phyloP scores from a whole-genome alignment of 129 eudicot genomes.

The Pulicaria dysenterica region DNA sequence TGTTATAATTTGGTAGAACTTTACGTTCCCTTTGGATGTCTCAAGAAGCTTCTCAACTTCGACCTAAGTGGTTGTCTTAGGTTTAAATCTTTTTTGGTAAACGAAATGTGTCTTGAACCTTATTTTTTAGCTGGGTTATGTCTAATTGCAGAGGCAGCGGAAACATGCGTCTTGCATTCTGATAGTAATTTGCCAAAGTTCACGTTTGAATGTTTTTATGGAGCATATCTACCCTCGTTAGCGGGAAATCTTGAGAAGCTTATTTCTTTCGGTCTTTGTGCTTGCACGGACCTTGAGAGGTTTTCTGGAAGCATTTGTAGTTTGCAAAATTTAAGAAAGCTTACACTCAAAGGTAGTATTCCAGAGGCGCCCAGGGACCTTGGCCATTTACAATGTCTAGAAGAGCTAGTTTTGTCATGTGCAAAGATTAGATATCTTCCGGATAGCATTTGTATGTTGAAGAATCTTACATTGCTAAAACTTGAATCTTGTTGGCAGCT shows the following conservation, averaged over 20 bases:
- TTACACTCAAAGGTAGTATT: conserved; percentile 6
- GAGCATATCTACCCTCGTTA: not conserved
- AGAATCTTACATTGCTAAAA: not conserved
- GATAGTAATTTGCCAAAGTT: conserved; percentile 6
- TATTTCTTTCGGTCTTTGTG: conserved; percentile 11
- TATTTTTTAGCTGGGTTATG: not conserved
- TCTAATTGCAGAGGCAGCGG: not conserved
- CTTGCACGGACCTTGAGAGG: conserved; percentile 8
- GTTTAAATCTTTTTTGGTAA: not conserved
- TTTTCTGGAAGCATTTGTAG: conserved; percentile 11
- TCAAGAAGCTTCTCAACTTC: no score
- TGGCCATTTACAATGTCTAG: conserved; percentile 5
- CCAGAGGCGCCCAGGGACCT: conserved; percentile 13
- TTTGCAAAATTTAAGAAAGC: conserved; percentile 16
- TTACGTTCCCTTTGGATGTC: no score
- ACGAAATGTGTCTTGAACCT: not conserved
- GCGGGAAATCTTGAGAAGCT: conserved; percentile 12
- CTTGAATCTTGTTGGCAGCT: conserved; percentile 10
- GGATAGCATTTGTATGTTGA: conserved; percentile 13
- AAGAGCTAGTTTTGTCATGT: not conserved
- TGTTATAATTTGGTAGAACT: no score
- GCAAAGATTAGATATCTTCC: not conserved
- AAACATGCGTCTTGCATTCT: not conserved
- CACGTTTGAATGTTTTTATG: not conserved
- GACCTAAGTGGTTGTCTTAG: no score